Evolutionary conservation across 352 stramenopile genomes (phyloP).

Genomic region (Phytophthora sansomeana): DNA sequence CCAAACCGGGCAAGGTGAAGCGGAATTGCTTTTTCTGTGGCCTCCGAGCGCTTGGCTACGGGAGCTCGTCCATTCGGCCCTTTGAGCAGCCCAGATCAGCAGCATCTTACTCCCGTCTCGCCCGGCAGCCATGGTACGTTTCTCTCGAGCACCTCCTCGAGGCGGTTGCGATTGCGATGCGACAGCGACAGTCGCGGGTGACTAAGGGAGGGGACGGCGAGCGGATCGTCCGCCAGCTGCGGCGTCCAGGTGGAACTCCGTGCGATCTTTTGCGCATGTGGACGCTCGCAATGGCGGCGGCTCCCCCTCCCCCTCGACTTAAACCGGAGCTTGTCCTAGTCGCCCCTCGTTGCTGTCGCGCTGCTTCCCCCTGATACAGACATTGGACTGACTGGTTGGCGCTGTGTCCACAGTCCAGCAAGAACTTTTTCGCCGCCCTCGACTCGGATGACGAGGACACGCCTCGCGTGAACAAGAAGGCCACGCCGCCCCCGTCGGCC

Average conservation of each 20-base stretch:
- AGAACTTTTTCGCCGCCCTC: constrained; percentile 79
- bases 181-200: neutral
- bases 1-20: constrained; percentile 20
- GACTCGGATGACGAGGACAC: constrained; percentile 85
- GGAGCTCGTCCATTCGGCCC: constrained; percentile 42
- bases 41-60: constrained; percentile 35
- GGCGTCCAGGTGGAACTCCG: constrained; percentile 14
- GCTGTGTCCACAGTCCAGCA: constrained; percentile 45
- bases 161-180: constrained; percentile 6
- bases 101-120: constrained; percentile 49
- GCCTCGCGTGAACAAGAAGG: constrained; percentile 72
- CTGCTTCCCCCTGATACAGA: neutral
- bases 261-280: constrained; percentile 33
- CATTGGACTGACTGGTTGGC: constrained; percentile 23
- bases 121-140: constrained; percentile 56
- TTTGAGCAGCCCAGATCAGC: constrained; percentile 51
- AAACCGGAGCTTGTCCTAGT: neutral
- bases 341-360: neutral
- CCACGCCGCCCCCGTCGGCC: constrained; percentile 52
- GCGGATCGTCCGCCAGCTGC: constrained; percentile 12
- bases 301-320: constrained; percentile 12
- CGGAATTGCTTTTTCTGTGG: constrained; percentile 37
- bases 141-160: constrained; percentile 10
- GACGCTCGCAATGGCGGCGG: constrained; percentile 17
- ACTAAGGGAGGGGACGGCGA: neutral